Percentiles rank a stretch among this genome's conserved stretches.
These are phyloP conservation scores for Golubevia sp. DNA, from an alignment of 1,284 basidiomycete species.

Conservation along the genomic window DNA sequence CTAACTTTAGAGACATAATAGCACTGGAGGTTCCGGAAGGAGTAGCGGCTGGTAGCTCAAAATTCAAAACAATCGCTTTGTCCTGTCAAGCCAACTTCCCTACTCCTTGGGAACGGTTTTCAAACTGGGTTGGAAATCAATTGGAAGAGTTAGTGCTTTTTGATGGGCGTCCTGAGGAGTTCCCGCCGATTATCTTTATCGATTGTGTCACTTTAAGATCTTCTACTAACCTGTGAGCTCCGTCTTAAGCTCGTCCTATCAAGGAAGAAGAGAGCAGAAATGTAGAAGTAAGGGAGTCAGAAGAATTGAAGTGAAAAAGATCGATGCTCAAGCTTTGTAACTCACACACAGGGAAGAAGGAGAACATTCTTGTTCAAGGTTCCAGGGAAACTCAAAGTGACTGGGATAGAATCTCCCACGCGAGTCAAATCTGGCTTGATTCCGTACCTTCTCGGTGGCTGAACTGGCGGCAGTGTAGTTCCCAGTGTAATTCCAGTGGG, in stretches of 20 bases:
- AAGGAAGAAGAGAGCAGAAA: background rate
- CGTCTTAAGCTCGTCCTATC: slow-evolving; percentile 37
- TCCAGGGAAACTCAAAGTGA: slow-evolving; percentile 94
- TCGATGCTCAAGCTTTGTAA: no score
- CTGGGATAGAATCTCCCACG: slow-evolving; percentile 94
- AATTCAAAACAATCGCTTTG: no score
- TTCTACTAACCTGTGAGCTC: background rate
- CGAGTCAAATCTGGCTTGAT: slow-evolving; percentile 84
- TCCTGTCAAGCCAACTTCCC: no score
- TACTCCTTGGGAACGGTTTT: no score
- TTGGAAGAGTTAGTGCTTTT: no score
- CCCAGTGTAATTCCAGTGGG: slow-evolving; percentile 94
- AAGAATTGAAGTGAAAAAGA: background rate
- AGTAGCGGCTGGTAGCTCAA: no score
- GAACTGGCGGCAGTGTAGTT: slow-evolving; percentile 83
- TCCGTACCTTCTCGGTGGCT: slow-evolving; percentile 80
- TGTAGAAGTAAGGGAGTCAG: background rate
- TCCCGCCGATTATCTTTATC: no score
- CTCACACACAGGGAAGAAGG: slow-evolving; percentile 87
- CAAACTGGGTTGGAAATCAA: no score
- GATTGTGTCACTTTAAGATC: no score
- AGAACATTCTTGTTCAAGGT: slow-evolving; percentile 77
- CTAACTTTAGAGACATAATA: no score
- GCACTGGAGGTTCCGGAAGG: no score
- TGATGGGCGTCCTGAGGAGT: no score